Evolutionary conservation across 2,329 filamentous ascomycete genomes (phyloP).

Genomic region (Neofusicoccum sp.): DNA sequence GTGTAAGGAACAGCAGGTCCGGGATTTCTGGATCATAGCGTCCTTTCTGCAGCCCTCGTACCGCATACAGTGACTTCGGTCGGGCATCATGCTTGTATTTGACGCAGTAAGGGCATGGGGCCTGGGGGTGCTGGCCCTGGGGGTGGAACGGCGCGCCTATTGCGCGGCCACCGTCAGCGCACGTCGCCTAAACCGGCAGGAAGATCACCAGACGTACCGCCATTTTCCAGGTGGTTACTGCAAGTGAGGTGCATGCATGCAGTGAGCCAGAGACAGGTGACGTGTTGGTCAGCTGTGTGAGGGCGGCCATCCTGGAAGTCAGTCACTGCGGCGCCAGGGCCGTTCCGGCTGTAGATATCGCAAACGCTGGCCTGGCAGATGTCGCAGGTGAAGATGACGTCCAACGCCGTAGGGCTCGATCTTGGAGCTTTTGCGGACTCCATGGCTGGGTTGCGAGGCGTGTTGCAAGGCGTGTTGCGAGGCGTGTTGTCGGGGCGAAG

Average conservation of each 20-base stretch:
- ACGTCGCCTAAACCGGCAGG: background rate
- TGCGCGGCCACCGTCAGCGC: background rate
- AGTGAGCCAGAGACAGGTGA: conserved; percentile 48
- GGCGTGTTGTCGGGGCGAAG: background rate
- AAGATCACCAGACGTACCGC: conserved; percentile 38
- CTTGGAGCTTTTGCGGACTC: background rate
- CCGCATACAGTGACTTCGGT: conserved; percentile 42
- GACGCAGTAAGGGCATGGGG: conserved; percentile 47
- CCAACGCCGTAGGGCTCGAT: conserved; percentile 25
- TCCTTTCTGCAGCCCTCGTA: conserved; percentile 43
- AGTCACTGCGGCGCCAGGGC: conserved; percentile 28
- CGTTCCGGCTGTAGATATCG: conserved; percentile 43
- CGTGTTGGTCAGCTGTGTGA: conserved; percentile 36
- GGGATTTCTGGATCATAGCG: conserved; percentile 47
- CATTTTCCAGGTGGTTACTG: conserved; percentile 47
- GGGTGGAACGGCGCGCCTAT: conserved; percentile 48
- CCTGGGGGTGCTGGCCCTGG: conserved; percentile 38
- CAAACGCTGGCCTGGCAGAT: conserved; percentile 47
- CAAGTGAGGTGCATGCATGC: conserved; percentile 52
- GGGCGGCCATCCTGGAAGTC: conserved; percentile 26
- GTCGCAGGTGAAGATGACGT: conserved; percentile 51
- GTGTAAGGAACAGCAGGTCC: conserved; percentile 41
- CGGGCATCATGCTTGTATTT: conserved; percentile 35
- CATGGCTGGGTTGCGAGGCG: background rate
- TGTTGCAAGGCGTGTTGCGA: background rate